Conservation (phyloP, 2,329 filamentous ascomycete genomes). For the Xylariaceae sp. region DNA sequence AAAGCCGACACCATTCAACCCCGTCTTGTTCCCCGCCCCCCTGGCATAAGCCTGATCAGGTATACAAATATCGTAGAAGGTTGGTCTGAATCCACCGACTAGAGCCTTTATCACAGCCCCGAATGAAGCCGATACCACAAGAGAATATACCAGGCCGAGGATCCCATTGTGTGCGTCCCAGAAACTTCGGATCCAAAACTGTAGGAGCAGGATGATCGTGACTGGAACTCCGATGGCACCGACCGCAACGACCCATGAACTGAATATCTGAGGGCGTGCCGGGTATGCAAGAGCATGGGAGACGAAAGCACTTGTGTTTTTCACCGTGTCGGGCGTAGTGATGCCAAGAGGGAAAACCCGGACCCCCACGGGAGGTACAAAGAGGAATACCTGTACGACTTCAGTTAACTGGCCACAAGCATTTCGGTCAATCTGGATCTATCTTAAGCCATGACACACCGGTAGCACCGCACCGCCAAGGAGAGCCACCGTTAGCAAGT, state of each 20-base stretch:
- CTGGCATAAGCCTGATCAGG: slow-evolving; percentile 45
- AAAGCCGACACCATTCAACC: slow-evolving; percentile 44
- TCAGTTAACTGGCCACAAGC: slow-evolving; percentile 6
- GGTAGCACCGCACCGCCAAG: slow-evolving; percentile 43
- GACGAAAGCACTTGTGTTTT: slow-evolving; percentile 7
- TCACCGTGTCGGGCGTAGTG: neutral
- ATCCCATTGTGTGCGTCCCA: slow-evolving; percentile 61
- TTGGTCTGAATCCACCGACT: slow-evolving; percentile 59
- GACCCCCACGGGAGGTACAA: slow-evolving; percentile 9
- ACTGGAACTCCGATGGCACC: slow-evolving; percentile 56
- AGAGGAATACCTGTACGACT: slow-evolving; percentile 16
- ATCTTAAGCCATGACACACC: slow-evolving; percentile 20
- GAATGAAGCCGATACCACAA: slow-evolving; percentile 58
- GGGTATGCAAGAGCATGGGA: slow-evolving; percentile 10
- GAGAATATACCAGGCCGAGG: slow-evolving; percentile 56
- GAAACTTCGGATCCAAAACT: slow-evolving; percentile 53
- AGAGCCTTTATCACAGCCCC: slow-evolving; percentile 65
- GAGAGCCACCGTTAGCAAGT: slow-evolving; percentile 55
- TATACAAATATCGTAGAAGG: slow-evolving; percentile 62
- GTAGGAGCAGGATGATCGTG: slow-evolving; percentile 50
- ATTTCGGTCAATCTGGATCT: neutral
- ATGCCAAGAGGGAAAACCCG: slow-evolving; percentile 14
- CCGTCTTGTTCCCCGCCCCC: slow-evolving; percentile 8
- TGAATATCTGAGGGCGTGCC: slow-evolving; percentile 11
- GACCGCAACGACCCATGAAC: slow-evolving; percentile 11